Percentiles rank a stretch among this genome's conserved stretches.
phyloP scores from a whole-genome alignment of 768 basidiomycete genomes.

The Hericium alpestre region DNA sequence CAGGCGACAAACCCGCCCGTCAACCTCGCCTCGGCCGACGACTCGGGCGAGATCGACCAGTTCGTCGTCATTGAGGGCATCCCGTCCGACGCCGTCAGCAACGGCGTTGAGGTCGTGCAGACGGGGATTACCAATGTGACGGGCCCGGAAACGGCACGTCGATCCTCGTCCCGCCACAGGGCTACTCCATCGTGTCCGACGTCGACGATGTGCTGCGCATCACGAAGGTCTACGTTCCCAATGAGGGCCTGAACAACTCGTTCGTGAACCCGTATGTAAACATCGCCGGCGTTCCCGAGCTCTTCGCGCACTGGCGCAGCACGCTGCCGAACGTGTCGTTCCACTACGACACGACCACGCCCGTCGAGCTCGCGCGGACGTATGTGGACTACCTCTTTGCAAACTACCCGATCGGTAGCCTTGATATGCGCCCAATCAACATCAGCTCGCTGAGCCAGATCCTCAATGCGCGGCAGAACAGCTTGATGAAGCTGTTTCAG shows the following conservation, averaged over 20 bases:
- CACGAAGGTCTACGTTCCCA: conserved; percentile 24
- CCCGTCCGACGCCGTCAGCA: not conserved
- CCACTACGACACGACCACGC: conserved; percentile 27
- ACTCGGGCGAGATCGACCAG: conserved; percentile 15
- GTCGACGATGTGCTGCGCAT: conserved; percentile 26
- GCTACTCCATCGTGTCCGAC: conserved; percentile 24
- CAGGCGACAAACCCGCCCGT: conserved; percentile 13
- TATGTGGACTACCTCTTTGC: conserved; percentile 23
- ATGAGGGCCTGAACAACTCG: conserved; percentile 22
- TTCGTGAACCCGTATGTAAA: conserved; percentile 21
- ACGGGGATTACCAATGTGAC: not conserved
- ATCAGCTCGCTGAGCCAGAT: conserved; percentile 20
- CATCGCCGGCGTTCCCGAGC: conserved; percentile 20
- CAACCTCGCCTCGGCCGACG: conserved; percentile 11
- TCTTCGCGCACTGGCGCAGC: conserved; percentile 19
- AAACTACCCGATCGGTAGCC: conserved; percentile 21
- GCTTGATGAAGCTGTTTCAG: conserved; percentile 21
- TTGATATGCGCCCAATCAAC: conserved; percentile 25
- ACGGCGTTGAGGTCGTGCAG: not conserved
- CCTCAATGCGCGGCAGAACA: conserved; percentile 19
- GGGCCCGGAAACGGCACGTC: conserved; percentile 20
- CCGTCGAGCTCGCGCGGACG: conserved; percentile 22
- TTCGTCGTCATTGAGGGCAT: not conserved
- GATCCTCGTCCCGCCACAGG: conserved; percentile 20
- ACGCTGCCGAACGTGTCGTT: conserved; percentile 18